Base-by-base conservation (phyloP, 2,329 filamentous ascomycete genomes). In the Pestalotiopsis sp. region DNA sequence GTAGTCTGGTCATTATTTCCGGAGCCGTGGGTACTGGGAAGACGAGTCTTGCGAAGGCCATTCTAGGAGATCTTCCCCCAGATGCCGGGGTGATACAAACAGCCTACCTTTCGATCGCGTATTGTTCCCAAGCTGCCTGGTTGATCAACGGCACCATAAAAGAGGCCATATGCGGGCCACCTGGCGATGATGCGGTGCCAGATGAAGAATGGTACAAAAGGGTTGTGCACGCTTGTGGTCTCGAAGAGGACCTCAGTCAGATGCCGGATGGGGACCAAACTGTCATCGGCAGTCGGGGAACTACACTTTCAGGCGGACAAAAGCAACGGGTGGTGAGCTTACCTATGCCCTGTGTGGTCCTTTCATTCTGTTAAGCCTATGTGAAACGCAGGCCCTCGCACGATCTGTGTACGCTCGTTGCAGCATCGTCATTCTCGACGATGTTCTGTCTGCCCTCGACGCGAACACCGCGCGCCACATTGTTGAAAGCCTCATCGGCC, bases 241-340 rank as follows among this genome's bases (percentile, higher is more conserved):
- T 78, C 2, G 41, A 63, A 5, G 38, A 70, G 14, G 76, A 80
- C 62, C 74, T 84, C 5, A 75, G 78, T 12, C 74, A 73, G 4
- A 72, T 85, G 13, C 71, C 78, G 0, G 68, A 76, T 3, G 77
- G 79, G 1, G 81, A 85, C 49, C 70, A 73, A 12, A 84, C 82
- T 0, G 72, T 77, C 1, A 76, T 85, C 45, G 84, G 84, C 1
- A 84, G 80, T 64, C 82, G 82, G 45, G 84, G 84, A 0, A 77
- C 83, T 65, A 80, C 78, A 4, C 75, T 86, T 0, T 84, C 82
- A 4, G 84, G 84, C 7, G 84, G 84, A 0, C 84, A 86, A 69
- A 81, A 80, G 70, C 81, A 83, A 65, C 78, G 82, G 13, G 74
- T 84, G 45, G 45, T 52, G 45, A 52, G 45, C 45, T 52, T n/a